These are phyloP conservation scores for Saccharum spontaneum DNA, from an alignment of 176 grass and related monocot genomes.

Conservation along the genomic window DNA sequence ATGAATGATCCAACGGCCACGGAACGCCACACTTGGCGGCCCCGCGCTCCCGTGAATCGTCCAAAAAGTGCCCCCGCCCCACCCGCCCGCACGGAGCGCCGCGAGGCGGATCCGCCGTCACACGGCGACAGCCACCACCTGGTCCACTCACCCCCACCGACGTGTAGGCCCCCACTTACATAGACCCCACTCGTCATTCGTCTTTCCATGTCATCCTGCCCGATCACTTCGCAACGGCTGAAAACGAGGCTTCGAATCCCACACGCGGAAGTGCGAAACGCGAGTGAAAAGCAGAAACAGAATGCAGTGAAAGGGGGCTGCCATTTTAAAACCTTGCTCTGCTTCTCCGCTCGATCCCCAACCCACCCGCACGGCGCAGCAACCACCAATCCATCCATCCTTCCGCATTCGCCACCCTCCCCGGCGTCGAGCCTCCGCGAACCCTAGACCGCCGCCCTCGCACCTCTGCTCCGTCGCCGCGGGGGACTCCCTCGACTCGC, in stretches of 20 bases:
- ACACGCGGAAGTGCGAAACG: background rate
- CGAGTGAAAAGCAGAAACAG: slow-evolving; percentile 11
- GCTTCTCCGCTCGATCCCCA: slow-evolving; percentile 14
- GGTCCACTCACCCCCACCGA: background rate
- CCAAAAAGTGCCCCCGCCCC: background rate
- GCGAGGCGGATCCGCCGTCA: slow-evolving; percentile 19
- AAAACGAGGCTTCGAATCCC: background rate
- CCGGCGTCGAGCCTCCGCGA: slow-evolving; percentile 22
- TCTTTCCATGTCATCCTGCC: too few species aligned
- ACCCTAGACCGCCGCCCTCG: slow-evolving; percentile 33
- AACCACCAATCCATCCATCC: background rate
- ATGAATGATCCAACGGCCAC: slow-evolving; percentile 9
- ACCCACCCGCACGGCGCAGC: background rate
- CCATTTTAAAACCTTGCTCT: slow-evolving; percentile 50
- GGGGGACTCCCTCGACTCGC: background rate
- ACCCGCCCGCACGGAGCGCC: background rate
- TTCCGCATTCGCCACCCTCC: background rate
- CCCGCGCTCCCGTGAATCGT: background rate
- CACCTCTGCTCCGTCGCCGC: background rate
- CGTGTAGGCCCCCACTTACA: accelerated
- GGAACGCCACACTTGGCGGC: background rate
- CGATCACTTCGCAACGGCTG: background rate
- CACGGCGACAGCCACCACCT: background rate
- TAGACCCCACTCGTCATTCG: background rate
- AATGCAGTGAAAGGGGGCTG: slow-evolving; percentile 24